Base-by-base conservation (phyloP, 805 yeast species). In the Geotrichum ghanense region DNA sequence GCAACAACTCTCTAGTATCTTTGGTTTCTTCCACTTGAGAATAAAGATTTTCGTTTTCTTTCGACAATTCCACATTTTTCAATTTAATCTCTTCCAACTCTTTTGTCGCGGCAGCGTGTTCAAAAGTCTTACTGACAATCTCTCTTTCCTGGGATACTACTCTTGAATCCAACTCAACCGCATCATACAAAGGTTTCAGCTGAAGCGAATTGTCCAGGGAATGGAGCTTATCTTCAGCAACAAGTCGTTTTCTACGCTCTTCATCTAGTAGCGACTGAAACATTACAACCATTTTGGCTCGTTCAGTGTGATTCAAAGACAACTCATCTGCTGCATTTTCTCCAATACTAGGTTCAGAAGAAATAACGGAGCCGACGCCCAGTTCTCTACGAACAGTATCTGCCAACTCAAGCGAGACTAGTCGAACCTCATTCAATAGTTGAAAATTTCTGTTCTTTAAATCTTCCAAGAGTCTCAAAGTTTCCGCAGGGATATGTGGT, bases 361-460 rank as follows among this genome's bases (percentile, higher is more conserved):
- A n/a, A 10, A 10, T 22, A 14, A 19, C 10, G 7, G 49, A 3
- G 2, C 50, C 50, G 4, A 64, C 54, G 6, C 53, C 54, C 24
- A 59, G 57, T 49, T 65, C 69, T 6, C 69, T 62, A 19, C 67
- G 62, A 16, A 61, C 51, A 3, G 66, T 51, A 48, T 65, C 69
- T 10, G 66, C 66, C 21, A 65, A 58, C 49, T 65, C 69, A 21
- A 58, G 51, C 2, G 66, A 57, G 16, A 65, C 59, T n/a, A 61
- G 51, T 14, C 64, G 51, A 19, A 65, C 51, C 41, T 65, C 68
- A 19, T 61, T 60, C 42, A 59, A 51, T 10, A 64, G 55, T 22
- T 52, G 42, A 39, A 43, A 45, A 44, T 59, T 53, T 45, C 52
- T 45, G 6, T 5, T 39, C 17, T 39, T 39, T 17, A 39, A 39